These are phyloP conservation scores for Rhipidocladum racemiflorum DNA, from an alignment of 176 grass and related monocot genomes.

Conservation along the genomic window DNA sequence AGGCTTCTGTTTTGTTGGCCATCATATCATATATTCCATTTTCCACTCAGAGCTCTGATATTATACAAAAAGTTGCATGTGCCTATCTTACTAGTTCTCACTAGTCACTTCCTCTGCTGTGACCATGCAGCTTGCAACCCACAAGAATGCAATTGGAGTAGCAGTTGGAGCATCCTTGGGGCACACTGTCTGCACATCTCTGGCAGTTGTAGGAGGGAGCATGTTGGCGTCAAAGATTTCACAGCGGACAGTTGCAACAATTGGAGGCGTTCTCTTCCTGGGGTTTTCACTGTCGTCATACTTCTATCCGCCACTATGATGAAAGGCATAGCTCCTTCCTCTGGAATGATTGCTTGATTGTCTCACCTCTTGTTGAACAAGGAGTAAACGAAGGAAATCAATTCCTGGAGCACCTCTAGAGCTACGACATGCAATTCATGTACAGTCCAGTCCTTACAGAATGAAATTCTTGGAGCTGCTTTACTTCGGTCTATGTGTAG, in stretches of 20 bases:
- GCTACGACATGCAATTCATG: background rate
- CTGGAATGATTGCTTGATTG: background rate
- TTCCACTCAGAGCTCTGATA: too few relatives aligned
- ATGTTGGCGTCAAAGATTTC: slow-evolving; percentile 88
- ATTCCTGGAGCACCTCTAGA: background rate
- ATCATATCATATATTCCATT: background rate
- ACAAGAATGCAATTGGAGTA: slow-evolving; percentile 85
- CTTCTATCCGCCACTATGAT: slow-evolving; percentile 81
- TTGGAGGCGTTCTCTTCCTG: slow-evolving; percentile 76
- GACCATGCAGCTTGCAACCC: slow-evolving; percentile 63
- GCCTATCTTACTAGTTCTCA: background rate
- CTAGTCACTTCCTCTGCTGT: background rate
- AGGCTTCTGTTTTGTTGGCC: background rate
- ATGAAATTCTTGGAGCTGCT: background rate
- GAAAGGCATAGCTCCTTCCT: background rate
- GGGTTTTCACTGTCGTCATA: slow-evolving; percentile 82
- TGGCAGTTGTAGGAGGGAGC: slow-evolving; percentile 83
- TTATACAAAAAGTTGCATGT: background rate
- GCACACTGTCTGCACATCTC: slow-evolving; percentile 73
- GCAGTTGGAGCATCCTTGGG: slow-evolving; percentile 71
- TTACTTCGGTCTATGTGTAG: background rate
- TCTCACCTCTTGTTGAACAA: background rate
- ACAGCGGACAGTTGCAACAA: slow-evolving; percentile 70
- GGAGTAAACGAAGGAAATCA: background rate
- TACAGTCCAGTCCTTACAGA: slow-evolving; percentile 13